Percentiles rank a stretch among this genome's conserved stretches.
These are phyloP conservation scores for Bipolaris zeicola DNA, from an alignment of 2,329 filamentous ascomycete species.

Conservation along the genomic window DNA sequence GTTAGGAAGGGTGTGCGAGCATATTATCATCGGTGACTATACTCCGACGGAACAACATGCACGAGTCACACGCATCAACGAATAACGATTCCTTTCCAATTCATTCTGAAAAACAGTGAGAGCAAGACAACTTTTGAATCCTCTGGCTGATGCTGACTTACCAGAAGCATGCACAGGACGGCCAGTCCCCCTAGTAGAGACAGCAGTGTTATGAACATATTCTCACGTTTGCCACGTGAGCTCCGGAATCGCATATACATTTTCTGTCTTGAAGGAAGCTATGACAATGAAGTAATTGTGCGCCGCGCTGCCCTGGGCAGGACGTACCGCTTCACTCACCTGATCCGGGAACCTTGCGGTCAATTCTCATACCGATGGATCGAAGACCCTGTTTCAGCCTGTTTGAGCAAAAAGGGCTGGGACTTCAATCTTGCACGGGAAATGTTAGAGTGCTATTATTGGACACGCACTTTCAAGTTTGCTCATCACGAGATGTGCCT, in stretches of 20 bases:
- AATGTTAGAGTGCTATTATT: slow-evolving; percentile 28
- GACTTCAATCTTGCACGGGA: slow-evolving; percentile 17
- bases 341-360: slow-evolving; percentile 20
- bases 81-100: not conserved
- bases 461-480: slow-evolving; percentile 28
- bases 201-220: slow-evolving; percentile 6
- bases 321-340: slow-evolving; percentile 7
- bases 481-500: slow-evolving; percentile 22
- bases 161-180: not conserved
- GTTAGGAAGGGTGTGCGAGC: not conserved
- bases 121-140: not conserved
- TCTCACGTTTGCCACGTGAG: slow-evolving; percentile 25
- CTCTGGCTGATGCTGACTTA: slow-evolving; percentile 1
- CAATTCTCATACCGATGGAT: slow-evolving; percentile 25
- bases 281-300: slow-evolving; percentile 30
- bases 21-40: not conserved
- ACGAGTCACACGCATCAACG: not conserved
- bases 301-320: slow-evolving; percentile 9
- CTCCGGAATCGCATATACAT: slow-evolving; percentile 27
- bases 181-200: not conserved
- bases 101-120: slow-evolving; percentile 4
- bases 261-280: slow-evolving; percentile 23
- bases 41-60: slow-evolving; percentile 1
- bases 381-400: slow-evolving; percentile 19
- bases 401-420: slow-evolving; percentile 3